A percentile compares a stretch with the other conserved stretches of the same genome.
Evolutionary conservation across 164 flowering plant genomes (phyloP).

Genomic region (Tinospora cordifolia): DNA sequence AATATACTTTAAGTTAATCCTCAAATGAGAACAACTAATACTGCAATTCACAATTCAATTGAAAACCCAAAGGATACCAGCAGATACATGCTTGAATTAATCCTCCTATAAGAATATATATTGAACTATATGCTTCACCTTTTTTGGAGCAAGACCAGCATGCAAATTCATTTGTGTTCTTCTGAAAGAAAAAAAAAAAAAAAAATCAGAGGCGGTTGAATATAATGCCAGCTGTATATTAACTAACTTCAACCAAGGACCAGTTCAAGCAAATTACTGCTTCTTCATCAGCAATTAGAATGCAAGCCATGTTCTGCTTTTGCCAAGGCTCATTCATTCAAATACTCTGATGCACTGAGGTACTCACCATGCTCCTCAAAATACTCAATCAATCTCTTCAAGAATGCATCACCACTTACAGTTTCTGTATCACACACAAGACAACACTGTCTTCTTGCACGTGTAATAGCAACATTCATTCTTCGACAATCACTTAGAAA

Average conservation of each 20-base stretch:
- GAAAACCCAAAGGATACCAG: no score
- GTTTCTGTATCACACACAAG: conserved; percentile 92
- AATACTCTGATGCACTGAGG: conserved; percentile 89
- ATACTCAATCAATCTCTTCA: conserved; percentile 81
- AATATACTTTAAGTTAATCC: background rate
- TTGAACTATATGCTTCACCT: background rate
- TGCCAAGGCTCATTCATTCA: conserved; percentile 25
- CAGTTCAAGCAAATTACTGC: background rate
- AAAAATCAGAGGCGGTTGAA: background rate
- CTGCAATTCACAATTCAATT: no score
- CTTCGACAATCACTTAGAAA: conserved; percentile 83
- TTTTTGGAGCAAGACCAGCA: background rate
- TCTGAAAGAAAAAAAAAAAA: no score
- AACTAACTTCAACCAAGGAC: background rate
- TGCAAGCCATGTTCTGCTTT: background rate
- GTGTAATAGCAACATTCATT: conserved; percentile 98
- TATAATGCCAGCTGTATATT: background rate
- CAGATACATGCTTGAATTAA: background rate
- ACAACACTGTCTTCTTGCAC: conserved; percentile 96
- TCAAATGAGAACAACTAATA: background rate
- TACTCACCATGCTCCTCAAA: conserved; percentile 97
- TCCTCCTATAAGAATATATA: background rate
- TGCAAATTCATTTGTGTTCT: background rate
- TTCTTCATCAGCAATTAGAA: background rate
- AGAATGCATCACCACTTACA: conserved; percentile 66